phyloP scores from a whole-genome alignment of 768 basidiomycete species.

The Mycena polygramma region DNA sequence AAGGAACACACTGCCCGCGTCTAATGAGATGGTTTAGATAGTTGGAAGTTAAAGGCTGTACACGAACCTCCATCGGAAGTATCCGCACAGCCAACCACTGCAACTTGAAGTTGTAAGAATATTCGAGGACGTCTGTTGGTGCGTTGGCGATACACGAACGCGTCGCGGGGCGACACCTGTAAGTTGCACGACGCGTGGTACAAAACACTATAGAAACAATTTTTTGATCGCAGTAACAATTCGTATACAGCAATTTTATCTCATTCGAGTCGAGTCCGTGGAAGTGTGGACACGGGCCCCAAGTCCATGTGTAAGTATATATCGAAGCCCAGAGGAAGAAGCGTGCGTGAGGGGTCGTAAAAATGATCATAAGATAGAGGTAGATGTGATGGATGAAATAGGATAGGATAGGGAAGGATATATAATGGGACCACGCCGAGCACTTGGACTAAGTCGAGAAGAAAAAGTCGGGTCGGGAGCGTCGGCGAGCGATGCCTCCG shows the following conservation, averaged over 20 bases:
- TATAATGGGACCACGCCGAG: conserved; percentile 33
- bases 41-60: conserved; percentile 10
- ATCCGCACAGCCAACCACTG: background rate
- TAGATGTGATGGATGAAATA: background rate
- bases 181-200: conserved; percentile 2
- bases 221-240: conserved; percentile 20
- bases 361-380: conserved; percentile 28
- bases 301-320: conserved; percentile 6
- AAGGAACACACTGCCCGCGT: conserved; percentile 1
- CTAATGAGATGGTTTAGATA: too few relatives aligned
- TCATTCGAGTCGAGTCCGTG: conserved; percentile 7
- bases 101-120: background rate
- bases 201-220: conserved; percentile 21
- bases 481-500: conserved; percentile 31
- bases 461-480: conserved; percentile 13
- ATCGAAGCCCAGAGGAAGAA: conserved; percentile 10
- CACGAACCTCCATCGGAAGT: conserved; percentile 5
- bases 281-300: background rate
- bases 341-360: conserved; percentile 28
- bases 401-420: background rate
- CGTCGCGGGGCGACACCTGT: background rate
- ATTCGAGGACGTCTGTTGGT: conserved; percentile 6
- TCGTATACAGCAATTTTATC: conserved; percentile 19
- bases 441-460: conserved; percentile 30
- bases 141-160: background rate